A percentile compares a stretch with the other conserved stretches of the same genome.
These are phyloP conservation scores for Jacaranda mimosifolia DNA, from an alignment of 257 asterid genomes.

Conservation along the genomic window DNA sequence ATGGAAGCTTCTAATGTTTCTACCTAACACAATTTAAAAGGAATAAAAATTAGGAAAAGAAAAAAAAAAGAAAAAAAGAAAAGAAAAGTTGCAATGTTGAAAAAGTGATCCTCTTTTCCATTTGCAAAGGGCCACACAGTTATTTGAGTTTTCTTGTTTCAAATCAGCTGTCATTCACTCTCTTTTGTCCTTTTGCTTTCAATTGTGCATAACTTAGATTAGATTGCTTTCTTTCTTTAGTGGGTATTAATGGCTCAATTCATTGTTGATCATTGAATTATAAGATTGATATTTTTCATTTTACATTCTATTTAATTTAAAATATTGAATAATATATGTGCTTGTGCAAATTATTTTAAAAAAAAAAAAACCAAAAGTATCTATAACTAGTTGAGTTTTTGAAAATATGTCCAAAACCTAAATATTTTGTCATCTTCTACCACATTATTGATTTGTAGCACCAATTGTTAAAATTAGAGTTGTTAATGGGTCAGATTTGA, in stretches of 20 bases:
- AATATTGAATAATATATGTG: too few species aligned
- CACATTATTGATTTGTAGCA: too few species aligned
- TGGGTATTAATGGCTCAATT: background rate
- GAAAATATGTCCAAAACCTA: too few species aligned
- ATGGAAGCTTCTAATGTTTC: constrained; percentile 72
- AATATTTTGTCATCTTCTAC: too few species aligned
- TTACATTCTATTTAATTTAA: too few species aligned
- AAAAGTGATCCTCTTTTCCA: constrained; percentile 40
- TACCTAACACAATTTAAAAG: constrained; percentile 66
- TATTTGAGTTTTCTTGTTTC: constrained; percentile 4
- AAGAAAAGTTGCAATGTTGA: background rate
- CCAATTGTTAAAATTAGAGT: too few species aligned
- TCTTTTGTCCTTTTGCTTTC: constrained; percentile 22
- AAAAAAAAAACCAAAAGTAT: too few species aligned
- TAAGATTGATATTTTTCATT: too few species aligned
- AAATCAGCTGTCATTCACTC: constrained; percentile 15
- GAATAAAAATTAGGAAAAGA: background rate
- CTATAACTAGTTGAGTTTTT: too few species aligned
- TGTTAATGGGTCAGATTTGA: too few species aligned
- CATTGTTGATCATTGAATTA: too few species aligned
- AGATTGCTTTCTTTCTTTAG: background rate
- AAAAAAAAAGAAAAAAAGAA: background rate
- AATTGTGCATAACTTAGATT: constrained; percentile 11
- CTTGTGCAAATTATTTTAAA: too few species aligned
- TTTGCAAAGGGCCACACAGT: constrained; percentile 41